Evolutionary conservation across 768 basidiomycete genomes (phyloP).

Genomic region (Mycena alexandri): DNA sequence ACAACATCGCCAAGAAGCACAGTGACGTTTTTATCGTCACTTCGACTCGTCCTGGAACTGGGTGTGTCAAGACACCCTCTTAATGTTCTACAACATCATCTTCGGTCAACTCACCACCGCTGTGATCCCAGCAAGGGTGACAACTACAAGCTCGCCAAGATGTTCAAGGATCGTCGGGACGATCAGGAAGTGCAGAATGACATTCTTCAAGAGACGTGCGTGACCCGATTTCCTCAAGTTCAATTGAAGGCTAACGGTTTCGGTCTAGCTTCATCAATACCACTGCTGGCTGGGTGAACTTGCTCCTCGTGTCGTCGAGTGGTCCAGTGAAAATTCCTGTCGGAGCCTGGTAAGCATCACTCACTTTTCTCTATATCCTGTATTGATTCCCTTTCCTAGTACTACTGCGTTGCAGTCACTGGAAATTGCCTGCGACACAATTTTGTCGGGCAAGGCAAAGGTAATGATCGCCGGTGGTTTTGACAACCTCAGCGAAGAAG

Average conservation of each 20-base stretch:
- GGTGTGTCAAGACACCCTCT: conserved; percentile 95
- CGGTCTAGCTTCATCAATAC: conserved; percentile 94
- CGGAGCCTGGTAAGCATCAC: conserved; percentile 86
- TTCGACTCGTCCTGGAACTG: conserved; percentile 99
- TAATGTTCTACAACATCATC: conserved; percentile 99
- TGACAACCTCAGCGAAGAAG: conserved; percentile 98
- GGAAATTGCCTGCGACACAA: conserved; percentile 97
- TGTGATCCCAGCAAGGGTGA: conserved; percentile 87
- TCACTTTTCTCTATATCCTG: conserved; percentile 1
- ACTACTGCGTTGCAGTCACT: conserved; percentile 98
- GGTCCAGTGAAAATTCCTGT: conserved; percentile 99
- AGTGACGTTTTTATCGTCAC: conserved; percentile 92
- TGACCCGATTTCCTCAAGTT: background rate
- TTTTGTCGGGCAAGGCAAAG: conserved; percentile 96
- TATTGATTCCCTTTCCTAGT: conserved; percentile 52
- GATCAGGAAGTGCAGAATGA: conserved; percentile 99
- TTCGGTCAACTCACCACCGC: conserved; percentile 92
- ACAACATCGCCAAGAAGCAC: conserved; percentile 91
- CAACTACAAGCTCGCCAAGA: conserved; percentile 94
- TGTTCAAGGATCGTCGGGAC: conserved; percentile 99
- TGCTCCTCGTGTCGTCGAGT: conserved; percentile 93
- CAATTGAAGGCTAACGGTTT: conserved; percentile 24
- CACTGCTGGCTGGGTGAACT: conserved; percentile 97
- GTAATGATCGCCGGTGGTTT: conserved; percentile 99
- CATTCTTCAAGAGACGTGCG: conserved; percentile 97